Conservation (phyloP, 2,329 filamentous ascomycete species). For the Talaromyces sp. region DNA sequence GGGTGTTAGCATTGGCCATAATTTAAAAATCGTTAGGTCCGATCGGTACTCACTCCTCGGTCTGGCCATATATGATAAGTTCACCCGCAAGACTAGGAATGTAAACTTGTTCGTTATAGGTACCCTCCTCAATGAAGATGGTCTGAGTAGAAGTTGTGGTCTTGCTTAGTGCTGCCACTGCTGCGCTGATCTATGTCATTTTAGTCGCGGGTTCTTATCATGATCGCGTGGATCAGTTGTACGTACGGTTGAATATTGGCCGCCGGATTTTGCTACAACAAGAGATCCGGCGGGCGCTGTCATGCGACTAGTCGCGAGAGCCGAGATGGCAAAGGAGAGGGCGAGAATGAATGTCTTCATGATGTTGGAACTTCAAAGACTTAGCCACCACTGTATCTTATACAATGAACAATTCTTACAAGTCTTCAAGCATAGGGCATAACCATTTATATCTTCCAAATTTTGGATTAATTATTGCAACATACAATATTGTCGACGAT, state of each 20-base stretch:
- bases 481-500: neutral
- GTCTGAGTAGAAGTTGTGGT: constrained; percentile 52
- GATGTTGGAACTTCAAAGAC: neutral
- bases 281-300: constrained; percentile 28
- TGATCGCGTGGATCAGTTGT: neutral
- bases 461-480: neutral
- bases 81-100: constrained; percentile 50
- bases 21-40: neutral
- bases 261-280: constrained; percentile 28
- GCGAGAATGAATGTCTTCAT: constrained; percentile 20
- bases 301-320: constrained; percentile 27
- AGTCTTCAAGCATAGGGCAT: neutral
- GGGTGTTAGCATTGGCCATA: neutral
- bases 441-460: neutral
- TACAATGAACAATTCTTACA: too few species aligned
- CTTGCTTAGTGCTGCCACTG: constrained; percentile 59
- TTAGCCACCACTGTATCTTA: too few species aligned
- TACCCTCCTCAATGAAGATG: constrained; percentile 63
- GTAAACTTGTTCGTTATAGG: constrained; percentile 62
- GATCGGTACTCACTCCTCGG: constrained; percentile 36
- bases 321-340: constrained; percentile 22
- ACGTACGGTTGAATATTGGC: constrained; percentile 26
- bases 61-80: constrained; percentile 61
- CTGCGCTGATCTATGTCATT: constrained; percentile 36
- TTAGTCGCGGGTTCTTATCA: neutral